Evolutionary conservation across 495 filamentous ascomycete genomes (phyloP), one percentile per base, ranked within the genome.

Genomic region (Tuber borchii): DNA sequence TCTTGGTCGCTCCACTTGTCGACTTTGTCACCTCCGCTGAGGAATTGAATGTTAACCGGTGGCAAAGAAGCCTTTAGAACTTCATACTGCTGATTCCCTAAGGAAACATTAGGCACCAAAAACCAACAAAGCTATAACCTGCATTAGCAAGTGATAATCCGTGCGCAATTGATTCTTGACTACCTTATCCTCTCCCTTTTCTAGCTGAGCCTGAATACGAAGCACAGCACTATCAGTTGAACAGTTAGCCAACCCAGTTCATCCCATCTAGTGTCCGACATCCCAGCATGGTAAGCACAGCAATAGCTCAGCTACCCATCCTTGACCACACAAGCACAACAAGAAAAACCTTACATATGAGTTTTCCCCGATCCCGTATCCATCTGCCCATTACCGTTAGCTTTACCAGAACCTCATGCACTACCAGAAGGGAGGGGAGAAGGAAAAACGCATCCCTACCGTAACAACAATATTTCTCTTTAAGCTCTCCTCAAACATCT

Each of bases 341-440:
- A 72, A 22, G n/a, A 12, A 34, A 69, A 48, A 71, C 42, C 56
- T 82, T 90, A 94, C 93, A 97, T 90, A 74, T 92, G 91, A 3
- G 95, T 97, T 84, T 98, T 98, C 14, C 95, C 95, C 82, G 89
- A 93, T 2, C 94, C 94, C 0, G 94, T 97, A 80, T 95, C 93
- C 94, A 97, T 97, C 91, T 95, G 76, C 56, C 51, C 10, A 51
- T 45, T 34, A 26, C 73, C 19, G 2, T 65, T 45, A 69, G 56
- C 65, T 71, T 56, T 34, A 48, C 68, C 16, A 75, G 45, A 48
- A 65, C 42, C 51, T 6, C 39, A n/a, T 34, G 34, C 19, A 34
- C 56, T 8, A 31, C 26, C 26, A 19, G 26, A 34, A 34, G 48
- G 22, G 51, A 65, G 42, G 34, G 40, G 39, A 42, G 65, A 26